Percentiles rank a stretch among this genome's conserved stretches.
phyloP scores from a whole-genome alignment of 2,329 filamentous ascomycete genomes.

The Apiospora hydei region DNA sequence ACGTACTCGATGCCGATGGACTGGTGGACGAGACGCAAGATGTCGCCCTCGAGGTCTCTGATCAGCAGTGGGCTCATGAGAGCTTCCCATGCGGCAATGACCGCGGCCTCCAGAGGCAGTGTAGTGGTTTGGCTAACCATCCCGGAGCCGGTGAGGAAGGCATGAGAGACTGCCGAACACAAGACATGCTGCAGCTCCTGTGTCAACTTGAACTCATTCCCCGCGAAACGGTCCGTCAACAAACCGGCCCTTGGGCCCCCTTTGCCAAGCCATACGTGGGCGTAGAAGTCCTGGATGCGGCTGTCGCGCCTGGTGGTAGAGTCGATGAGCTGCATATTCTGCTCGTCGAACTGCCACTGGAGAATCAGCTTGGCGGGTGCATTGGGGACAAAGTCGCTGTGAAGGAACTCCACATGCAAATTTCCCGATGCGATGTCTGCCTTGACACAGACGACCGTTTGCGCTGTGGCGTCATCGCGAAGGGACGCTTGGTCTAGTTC shows the following conservation, averaged over 20 bases:
- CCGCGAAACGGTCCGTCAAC: background rate
- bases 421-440: background rate
- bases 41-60: slow-evolving; percentile 90
- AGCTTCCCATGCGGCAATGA: slow-evolving; percentile 96
- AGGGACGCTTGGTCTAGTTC: background rate
- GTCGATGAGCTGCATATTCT: slow-evolving; percentile 89
- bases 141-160: slow-evolving; percentile 77
- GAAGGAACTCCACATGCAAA: background rate
- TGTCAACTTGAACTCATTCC: slow-evolving; percentile 62
- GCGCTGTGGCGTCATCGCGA: background rate
- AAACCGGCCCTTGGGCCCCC: background rate
- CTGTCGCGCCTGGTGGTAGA: slow-evolving; percentile 73
- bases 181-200: slow-evolving; percentile 86
- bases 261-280: slow-evolving; percentile 96
- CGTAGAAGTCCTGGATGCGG: slow-evolving; percentile 90
- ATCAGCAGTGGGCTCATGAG: slow-evolving; percentile 99
- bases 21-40: slow-evolving; percentile 93
- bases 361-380: slow-evolving; percentile 77
- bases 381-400: background rate
- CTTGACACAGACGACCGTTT: background rate
- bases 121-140: slow-evolving; percentile 91
- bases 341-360: slow-evolving; percentile 88
- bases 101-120: slow-evolving; percentile 96
- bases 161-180: background rate
- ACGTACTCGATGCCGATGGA: slow-evolving; percentile 99